Percentiles rank a stretch among this genome's conserved stretches.
Evolutionary conservation across 2,329 filamentous ascomycete genomes (phyloP).

Genomic region (Colletotrichum cereale): DNA sequence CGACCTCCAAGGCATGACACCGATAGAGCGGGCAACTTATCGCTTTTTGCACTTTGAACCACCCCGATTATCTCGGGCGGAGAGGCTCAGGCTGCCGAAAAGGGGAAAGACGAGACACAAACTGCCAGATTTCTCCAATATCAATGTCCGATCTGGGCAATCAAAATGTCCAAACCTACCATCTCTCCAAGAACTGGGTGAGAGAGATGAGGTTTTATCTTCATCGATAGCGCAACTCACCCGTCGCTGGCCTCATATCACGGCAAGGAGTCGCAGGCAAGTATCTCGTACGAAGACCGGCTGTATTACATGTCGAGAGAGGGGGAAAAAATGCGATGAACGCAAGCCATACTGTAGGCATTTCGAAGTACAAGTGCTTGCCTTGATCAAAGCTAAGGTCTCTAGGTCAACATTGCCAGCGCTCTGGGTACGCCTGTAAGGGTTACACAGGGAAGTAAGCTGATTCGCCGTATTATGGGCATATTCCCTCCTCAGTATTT

Average conservation of each 20-base stretch:
- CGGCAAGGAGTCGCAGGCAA: background rate
- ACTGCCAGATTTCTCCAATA: too few species aligned
- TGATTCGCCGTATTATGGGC: too few species aligned
- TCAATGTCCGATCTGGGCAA: too few species aligned
- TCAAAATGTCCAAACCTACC: background rate
- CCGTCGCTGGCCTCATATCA: background rate
- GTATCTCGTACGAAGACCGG: background rate
- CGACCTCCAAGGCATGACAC: background rate
- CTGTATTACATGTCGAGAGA: background rate
- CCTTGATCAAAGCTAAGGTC: background rate
- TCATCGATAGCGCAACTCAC: background rate
- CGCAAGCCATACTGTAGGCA: background rate
- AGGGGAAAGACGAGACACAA: too few species aligned
- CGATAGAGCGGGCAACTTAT: background rate
- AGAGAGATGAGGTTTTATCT: background rate
- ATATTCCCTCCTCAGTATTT: too few species aligned
- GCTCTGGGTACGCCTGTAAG: background rate
- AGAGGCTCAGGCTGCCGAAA: too few species aligned
- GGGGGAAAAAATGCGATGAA: background rate
- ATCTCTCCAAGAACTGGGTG: background rate
- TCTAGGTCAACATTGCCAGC: background rate
- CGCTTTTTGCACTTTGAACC: background rate
- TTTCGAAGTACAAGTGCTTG: background rate
- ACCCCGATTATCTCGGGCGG: background rate
- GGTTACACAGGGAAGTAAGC: background rate